Evolutionary conservation across 2,329 filamentous ascomycete species (phyloP), one percentile per base, ranked within the genome.

Genomic region (Ophiostoma tasmaniense): DNA sequence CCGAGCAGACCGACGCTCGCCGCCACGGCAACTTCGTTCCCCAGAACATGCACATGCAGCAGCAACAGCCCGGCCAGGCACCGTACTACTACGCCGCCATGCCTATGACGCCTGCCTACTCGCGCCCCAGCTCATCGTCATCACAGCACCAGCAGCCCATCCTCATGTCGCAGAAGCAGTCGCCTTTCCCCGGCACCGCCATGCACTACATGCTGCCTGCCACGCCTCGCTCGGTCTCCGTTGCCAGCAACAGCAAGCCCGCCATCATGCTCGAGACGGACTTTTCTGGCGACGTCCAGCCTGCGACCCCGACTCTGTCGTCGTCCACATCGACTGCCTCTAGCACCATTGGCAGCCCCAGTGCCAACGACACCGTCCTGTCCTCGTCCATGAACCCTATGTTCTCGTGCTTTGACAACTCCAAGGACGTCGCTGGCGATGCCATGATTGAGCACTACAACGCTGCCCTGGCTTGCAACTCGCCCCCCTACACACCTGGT

Each of bases 401-500:
- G 81, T 92, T 92, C 80, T 91, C 91, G 52, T 84, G 87, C 3
- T 82, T 91, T 55, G 89, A 91, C 71, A 85, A 84, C 71, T 84
- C 88, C 70, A 85, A 89, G 73, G 86, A 79, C 69, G 84, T 91
- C 73, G 11, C 64, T 20, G 22, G 22, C 37, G 64, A 65, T 39
- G 64, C 64, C 64, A 65, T 65, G 64, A 39, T 65, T 30, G 64
- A 65, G 64, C 64, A 65, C 64, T 65, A 65, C 37, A 65, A 65
- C 22, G 64, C 64, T 25, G 64, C 64, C 64, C 64, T 65, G 64
- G 35, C 64, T 17, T 65, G 64, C 64, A 39, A 45, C 64, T 96
- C 93, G 39, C 93, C 93, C 67, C 92, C 92, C 30, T 87, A 96
- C 86, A 96, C 92, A 75, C 93, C 93, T 86, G 88, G 92, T 96